Evolutionary conservation across 73 alveolate species (phyloP).

Genomic region (Tetrahymena elliotti): DNA sequence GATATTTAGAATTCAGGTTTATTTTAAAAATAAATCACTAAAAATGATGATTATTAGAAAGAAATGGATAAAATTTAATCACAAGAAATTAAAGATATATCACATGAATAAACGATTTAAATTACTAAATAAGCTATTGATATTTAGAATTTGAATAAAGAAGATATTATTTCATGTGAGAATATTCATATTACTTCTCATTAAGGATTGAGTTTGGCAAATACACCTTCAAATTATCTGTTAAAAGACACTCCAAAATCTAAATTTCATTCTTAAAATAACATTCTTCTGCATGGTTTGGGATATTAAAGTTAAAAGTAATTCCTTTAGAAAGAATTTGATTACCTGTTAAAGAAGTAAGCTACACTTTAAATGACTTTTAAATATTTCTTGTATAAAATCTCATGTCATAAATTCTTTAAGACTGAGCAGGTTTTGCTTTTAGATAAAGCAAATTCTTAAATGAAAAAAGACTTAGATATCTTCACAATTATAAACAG

Average conservation of each 20-base stretch:
- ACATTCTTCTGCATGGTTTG: background rate
- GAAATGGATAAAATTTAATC: background rate
- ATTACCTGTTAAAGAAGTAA: background rate
- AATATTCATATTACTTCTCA: background rate
- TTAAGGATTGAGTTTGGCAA: too few relatives aligned
- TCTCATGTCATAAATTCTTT: background rate
- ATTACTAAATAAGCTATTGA: too few relatives aligned
- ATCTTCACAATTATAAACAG: background rate
- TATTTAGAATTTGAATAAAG: background rate
- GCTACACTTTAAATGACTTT: background rate
- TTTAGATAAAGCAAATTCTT: background rate
- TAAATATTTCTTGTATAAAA: background rate
- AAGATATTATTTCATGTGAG: background rate
- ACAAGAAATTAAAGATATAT: background rate
- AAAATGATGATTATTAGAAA: background rate
- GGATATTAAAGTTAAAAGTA: background rate
- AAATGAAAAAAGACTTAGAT: background rate
- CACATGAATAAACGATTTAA: background rate
- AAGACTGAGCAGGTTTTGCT: background rate
- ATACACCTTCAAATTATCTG: background rate
- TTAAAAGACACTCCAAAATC: background rate
- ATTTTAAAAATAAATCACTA: too few relatives aligned
- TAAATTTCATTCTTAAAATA: background rate
- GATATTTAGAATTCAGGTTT: background rate
- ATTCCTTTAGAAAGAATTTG: background rate